These are phyloP conservation scores for Stephanodiscus minutulus DNA, from an alignment of 108 stramenopile genomes.

Conservation along the genomic window DNA sequence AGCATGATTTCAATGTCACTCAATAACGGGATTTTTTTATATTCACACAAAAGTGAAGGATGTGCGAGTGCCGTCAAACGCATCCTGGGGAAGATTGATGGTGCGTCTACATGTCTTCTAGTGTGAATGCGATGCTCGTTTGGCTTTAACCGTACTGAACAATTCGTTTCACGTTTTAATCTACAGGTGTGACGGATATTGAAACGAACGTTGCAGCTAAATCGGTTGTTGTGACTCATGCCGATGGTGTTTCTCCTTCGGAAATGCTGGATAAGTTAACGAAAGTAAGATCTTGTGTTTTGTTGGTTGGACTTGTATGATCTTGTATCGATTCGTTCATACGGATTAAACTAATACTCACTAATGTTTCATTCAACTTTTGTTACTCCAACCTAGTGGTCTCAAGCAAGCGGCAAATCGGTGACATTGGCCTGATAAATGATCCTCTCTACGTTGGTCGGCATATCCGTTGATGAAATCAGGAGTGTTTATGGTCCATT, in stretches of 20 bases:
- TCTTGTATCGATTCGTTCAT: neutral
- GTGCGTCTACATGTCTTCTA: slow-evolving; percentile 32
- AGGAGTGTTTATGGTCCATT: no score
- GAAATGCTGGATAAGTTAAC: slow-evolving; percentile 72
- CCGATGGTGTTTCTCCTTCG: slow-evolving; percentile 56
- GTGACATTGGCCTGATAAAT: slow-evolving; percentile 47
- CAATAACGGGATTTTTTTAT: neutral
- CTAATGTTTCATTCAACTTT: neutral
- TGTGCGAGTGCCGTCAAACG: slow-evolving; percentile 70
- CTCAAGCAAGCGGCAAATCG: slow-evolving; percentile 60
- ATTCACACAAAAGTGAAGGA: neutral
- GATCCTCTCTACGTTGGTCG: neutral
- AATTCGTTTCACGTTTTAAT: neutral
- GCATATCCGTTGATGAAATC: no score
- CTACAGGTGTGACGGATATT: slow-evolving; percentile 65
- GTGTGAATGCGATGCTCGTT: neutral
- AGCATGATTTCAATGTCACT: neutral
- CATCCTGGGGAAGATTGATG: slow-evolving; percentile 77
- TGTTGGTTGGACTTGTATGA: neutral
- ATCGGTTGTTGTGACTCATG: slow-evolving; percentile 65
- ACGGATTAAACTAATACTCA: no score
- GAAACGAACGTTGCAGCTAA: slow-evolving; percentile 76
- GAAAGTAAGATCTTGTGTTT: slow-evolving; percentile 57
- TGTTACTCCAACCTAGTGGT: slow-evolving; percentile 45
- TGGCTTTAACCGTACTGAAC: neutral